These are phyloP conservation scores for Sugiyamaella neomexicana DNA, from an alignment of 1,139 yeast species.

Conservation along the genomic window DNA sequence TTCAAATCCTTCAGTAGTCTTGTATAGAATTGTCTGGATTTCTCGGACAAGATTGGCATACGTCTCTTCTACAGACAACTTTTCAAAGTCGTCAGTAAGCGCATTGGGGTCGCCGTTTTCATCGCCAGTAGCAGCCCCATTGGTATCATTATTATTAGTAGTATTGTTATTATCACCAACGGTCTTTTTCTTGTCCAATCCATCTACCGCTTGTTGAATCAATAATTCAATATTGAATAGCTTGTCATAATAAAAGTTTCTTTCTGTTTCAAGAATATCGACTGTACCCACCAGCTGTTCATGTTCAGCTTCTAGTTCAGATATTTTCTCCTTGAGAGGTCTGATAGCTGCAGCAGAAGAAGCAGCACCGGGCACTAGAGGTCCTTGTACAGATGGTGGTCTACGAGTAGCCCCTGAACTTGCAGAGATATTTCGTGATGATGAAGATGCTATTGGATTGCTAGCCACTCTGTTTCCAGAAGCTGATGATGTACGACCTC, in stretches of 20 bases:
- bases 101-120: conserved; percentile 23
- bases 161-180: conserved; percentile 23
- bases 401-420: conserved; percentile 17
- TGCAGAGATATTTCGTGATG: conserved; percentile 12
- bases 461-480: conserved; percentile 13
- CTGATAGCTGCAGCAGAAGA: conserved; percentile 21
- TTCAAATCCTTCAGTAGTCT: conserved; percentile 72
- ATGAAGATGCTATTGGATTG: conserved; percentile 2
- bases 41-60: conserved; percentile 40
- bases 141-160: conserved; percentile 23
- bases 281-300: conserved; percentile 50
- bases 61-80: conserved; percentile 26
- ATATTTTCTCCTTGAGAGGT: conserved; percentile 30
- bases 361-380: conserved; percentile 22
- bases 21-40: conserved; percentile 72
- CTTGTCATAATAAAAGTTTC: conserved; percentile 88
- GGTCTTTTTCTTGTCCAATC: conserved; percentile 41
- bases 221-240: conserved; percentile 84
- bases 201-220: conserved; percentile 63
- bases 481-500: conserved; percentile 15
- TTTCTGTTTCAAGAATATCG: conserved; percentile 53
- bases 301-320: conserved; percentile 46
- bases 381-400: conserved; percentile 31
- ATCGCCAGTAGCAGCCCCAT: conserved; percentile 13
- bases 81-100: conserved; percentile 35